These are phyloP conservation scores for Quercus suber DNA, from an alignment of 306 rosid species.

Conservation along the genomic window DNA sequence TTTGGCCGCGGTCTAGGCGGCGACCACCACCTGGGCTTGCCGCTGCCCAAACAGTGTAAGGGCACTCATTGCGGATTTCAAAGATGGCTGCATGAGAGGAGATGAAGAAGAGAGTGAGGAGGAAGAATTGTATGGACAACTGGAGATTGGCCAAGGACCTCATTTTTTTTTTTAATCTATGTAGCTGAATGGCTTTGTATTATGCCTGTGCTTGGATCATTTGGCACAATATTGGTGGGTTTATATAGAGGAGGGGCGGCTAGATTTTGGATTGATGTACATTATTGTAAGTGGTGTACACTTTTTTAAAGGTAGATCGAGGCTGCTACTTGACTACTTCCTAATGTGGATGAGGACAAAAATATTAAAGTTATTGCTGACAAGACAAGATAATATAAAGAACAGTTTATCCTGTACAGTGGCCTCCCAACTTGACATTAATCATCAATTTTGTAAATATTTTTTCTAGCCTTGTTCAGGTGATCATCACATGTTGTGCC, in stretches of 20 bases:
- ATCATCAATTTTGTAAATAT: neutral
- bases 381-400: neutral
- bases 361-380: neutral
- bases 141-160: neutral
- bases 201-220: neutral
- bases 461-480: neutral
- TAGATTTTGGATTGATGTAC: neutral
- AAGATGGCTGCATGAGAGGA: slow-evolving; percentile 22
- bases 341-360: neutral
- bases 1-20: neutral
- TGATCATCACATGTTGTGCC: neutral
- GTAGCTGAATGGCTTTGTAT: neutral
- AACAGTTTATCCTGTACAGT: too few species aligned
- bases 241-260: neutral
- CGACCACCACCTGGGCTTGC: slow-evolving; percentile 23
- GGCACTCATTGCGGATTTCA: slow-evolving; percentile 16
- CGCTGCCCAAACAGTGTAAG: slow-evolving; percentile 30
- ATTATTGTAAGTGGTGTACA: neutral
- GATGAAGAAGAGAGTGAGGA: neutral
- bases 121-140: neutral
- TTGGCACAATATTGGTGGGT: neutral
- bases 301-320: neutral
- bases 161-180: neutral
- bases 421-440: too few species aligned
- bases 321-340: neutral